Evolutionary conservation across 2,329 filamentous ascomycete species (phyloP).

Genomic region (Neoarthrinium moseri): DNA sequence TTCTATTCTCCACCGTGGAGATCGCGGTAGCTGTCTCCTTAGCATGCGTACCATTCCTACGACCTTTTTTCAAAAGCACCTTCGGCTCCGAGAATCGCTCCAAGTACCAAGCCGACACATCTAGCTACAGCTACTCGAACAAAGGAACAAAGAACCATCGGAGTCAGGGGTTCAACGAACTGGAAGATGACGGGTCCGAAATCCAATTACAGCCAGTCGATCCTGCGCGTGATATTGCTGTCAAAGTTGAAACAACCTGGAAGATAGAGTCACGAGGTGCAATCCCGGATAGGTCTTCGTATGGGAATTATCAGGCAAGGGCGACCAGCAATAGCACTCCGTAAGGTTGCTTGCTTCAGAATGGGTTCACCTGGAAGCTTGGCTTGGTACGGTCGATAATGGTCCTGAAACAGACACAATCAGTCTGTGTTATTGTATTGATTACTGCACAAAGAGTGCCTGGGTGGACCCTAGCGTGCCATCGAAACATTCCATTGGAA

Average conservation of each 20-base stretch:
- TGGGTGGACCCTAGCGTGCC: no score
- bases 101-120: not conserved
- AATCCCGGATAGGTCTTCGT: not conserved
- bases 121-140: constrained; percentile 1
- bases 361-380: no score
- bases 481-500: no score
- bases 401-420: no score
- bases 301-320: not conserved
- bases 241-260: not conserved
- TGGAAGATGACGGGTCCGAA: constrained; percentile 2
- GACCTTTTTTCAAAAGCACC: constrained; percentile 6
- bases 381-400: no score
- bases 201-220: constrained; percentile 5
- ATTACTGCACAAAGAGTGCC: no score
- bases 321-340: not conserved
- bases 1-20: constrained; percentile 10
- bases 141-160: not conserved
- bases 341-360: no score
- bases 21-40: constrained; percentile 10
- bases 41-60: constrained; percentile 12
- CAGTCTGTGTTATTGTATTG: no score
- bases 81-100: constrained; percentile 3
- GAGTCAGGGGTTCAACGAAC: constrained; percentile 5
- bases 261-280: not conserved
- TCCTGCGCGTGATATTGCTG: not conserved